Conservation (phyloP, 441 rosid species). For the Hura crepitans region DNA sequence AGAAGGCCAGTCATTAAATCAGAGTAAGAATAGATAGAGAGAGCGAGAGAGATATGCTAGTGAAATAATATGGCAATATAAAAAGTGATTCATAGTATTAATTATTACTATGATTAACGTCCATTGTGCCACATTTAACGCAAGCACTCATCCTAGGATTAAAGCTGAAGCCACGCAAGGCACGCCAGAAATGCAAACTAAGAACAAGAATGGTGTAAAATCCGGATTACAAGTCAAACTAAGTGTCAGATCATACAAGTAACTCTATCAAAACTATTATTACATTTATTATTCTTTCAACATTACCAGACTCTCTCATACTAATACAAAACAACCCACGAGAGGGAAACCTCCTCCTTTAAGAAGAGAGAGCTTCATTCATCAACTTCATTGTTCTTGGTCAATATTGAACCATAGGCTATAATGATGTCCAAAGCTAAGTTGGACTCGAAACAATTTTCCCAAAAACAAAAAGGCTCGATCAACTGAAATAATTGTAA, state of each 20-base stretch:
- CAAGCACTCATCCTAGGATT: not conserved
- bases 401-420: not conserved
- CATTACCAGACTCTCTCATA: no score
- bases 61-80: no score
- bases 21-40: not conserved
- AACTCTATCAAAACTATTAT: not conserved
- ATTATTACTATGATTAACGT: not conserved
- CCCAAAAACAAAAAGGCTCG: not conserved
- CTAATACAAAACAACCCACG: no score
- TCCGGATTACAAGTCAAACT: no score
- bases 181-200: not conserved
- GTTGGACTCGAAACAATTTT: not conserved
- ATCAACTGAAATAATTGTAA: not conserved
- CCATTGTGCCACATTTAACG: not conserved
- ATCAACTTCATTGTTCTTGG: not conserved
- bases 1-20: slow-evolving; percentile 16
- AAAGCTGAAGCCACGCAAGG: not conserved
- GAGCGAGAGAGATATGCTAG: not conserved
- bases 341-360: no score
- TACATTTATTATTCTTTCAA: no score
- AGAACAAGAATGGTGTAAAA: not conserved
- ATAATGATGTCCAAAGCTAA: not conserved
- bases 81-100: not conserved
- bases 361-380: not conserved
- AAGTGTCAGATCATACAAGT: not conserved